These are phyloP conservation scores for Cicer arietinum DNA, from an alignment of 306 rosid genomes.

Conservation along the genomic window DNA sequence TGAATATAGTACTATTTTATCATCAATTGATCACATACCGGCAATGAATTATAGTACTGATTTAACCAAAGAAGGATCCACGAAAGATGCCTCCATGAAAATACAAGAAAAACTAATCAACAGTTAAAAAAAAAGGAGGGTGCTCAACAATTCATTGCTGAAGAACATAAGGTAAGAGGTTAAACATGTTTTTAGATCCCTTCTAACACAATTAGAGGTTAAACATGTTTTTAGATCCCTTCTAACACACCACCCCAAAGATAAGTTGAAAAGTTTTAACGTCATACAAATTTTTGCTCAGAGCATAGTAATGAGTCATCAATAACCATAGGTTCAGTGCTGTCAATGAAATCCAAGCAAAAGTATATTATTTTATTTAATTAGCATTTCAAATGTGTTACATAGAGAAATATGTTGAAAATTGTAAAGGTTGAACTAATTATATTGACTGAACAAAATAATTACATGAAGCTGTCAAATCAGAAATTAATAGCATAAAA, in stretches of 20 bases:
- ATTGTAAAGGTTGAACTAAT: constrained; percentile 25
- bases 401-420: constrained; percentile 18
- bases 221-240: constrained; percentile 11
- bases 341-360: constrained; percentile 26
- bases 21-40: constrained; percentile 20
- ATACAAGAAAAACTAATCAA: constrained; percentile 32
- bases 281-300: not conserved
- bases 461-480: constrained; percentile 30
- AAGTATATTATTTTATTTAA: not conserved
- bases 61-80: constrained; percentile 32
- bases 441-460: constrained; percentile 31
- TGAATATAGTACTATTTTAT: constrained; percentile 9
- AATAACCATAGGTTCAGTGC: constrained; percentile 17
- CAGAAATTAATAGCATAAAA: constrained; percentile 25
- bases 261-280: constrained; percentile 1
- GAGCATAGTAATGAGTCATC: not conserved
- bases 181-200: constrained; percentile 10
- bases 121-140: constrained; percentile 4
- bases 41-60: not conserved
- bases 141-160: constrained; percentile 7
- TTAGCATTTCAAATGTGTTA: constrained; percentile 12
- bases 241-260: not conserved
- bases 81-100: constrained; percentile 25
- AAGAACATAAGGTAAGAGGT: constrained; percentile 9
- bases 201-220: constrained; percentile 13